A percentile compares a stretch with the other conserved stretches of the same genome.
Conservation (phyloP, 2,329 filamentous ascomycete species). For the Phaeosphaeria sp. region DNA sequence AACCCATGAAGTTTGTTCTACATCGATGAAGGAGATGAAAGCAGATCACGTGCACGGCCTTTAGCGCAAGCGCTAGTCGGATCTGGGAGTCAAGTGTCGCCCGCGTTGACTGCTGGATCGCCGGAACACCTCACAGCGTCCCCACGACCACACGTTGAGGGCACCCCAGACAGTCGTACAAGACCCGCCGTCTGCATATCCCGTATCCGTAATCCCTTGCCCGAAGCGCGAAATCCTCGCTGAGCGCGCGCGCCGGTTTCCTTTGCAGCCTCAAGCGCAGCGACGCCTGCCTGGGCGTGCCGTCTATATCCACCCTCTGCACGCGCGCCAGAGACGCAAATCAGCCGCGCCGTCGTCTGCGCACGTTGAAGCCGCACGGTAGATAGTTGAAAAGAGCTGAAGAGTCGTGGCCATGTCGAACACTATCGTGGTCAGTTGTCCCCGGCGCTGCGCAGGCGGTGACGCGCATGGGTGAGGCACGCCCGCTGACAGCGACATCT, state of each 20-base stretch:
- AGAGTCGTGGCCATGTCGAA: constrained; percentile 44
- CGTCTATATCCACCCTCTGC: constrained; percentile 20
- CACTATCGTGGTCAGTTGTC: constrained; percentile 47
- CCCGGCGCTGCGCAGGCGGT: constrained; percentile 23
- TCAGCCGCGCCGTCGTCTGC: constrained; percentile 17
- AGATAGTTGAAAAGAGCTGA: constrained; percentile 25
- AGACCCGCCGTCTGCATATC: constrained; percentile 30
- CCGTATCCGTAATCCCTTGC: constrained; percentile 30
- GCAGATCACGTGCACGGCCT: constrained; percentile 1
- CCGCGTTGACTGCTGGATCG: constrained; percentile 20
- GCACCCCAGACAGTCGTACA: constrained; percentile 41
- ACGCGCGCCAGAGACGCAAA: constrained; percentile 29
- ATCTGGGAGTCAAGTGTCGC: constrained; percentile 18
- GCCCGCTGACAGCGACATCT: constrained; percentile 39
- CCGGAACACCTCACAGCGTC: constrained; percentile 34
- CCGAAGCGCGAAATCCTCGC: constrained; percentile 32
- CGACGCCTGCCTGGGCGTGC: constrained; percentile 33
- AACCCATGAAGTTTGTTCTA: not conserved
- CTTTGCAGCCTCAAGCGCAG: constrained; percentile 37
- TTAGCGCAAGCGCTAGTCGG: constrained; percentile 11
- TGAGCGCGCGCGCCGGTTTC: constrained; percentile 30
- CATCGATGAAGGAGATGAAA: not conserved
- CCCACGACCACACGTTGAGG: constrained; percentile 41
- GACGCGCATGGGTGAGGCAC: constrained; percentile 15
- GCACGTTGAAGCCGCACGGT: constrained; percentile 16